A percentile compares a stretch with the other conserved stretches of the same genome.
These are phyloP conservation scores for Colletotrichum paranaense DNA, from an alignment of 2,329 filamentous ascomycete species.

Conservation along the genomic window DNA sequence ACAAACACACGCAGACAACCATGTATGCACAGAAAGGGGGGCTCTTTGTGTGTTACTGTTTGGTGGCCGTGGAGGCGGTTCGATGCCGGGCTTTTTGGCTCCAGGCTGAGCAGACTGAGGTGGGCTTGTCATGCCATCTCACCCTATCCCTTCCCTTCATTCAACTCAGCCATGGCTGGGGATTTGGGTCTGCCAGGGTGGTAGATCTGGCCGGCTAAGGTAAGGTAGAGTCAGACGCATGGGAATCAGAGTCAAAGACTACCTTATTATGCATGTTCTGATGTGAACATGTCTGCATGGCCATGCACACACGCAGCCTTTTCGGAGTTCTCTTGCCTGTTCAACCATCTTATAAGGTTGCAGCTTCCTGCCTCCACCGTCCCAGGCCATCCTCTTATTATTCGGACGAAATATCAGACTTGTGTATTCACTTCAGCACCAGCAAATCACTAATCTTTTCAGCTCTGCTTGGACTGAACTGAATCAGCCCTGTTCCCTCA, in stretches of 20 bases:
- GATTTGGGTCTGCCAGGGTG: not conserved
- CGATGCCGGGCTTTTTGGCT: not conserved
- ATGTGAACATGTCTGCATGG: not conserved
- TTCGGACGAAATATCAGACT: slow-evolving; percentile 19
- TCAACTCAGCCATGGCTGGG: slow-evolving; percentile 31
- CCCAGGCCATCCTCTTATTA: not conserved
- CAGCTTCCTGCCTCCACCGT: slow-evolving; percentile 12
- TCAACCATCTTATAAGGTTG: slow-evolving; percentile 33
- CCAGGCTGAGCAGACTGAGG: not conserved
- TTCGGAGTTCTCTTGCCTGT: not conserved
- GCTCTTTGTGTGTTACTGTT: slow-evolving; percentile 9
- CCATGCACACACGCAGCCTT: not conserved
- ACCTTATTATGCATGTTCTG: not conserved
- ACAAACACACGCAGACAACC: not conserved
- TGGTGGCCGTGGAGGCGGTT: no score
- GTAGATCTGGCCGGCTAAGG: not conserved
- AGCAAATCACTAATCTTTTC: not conserved
- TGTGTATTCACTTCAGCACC: not conserved
- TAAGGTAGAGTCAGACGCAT: slow-evolving; percentile 6
- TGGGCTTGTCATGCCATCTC: slow-evolving; percentile 16
- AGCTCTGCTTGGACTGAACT: not conserved
- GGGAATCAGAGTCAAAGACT: slow-evolving; percentile 16
- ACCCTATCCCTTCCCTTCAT: slow-evolving; percentile 16
- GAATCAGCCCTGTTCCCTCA: not conserved
- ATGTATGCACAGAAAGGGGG: not conserved